These are phyloP conservation scores for Stentor roeselii DNA, from an alignment of 73 alveolate species.

Conservation along the genomic window DNA sequence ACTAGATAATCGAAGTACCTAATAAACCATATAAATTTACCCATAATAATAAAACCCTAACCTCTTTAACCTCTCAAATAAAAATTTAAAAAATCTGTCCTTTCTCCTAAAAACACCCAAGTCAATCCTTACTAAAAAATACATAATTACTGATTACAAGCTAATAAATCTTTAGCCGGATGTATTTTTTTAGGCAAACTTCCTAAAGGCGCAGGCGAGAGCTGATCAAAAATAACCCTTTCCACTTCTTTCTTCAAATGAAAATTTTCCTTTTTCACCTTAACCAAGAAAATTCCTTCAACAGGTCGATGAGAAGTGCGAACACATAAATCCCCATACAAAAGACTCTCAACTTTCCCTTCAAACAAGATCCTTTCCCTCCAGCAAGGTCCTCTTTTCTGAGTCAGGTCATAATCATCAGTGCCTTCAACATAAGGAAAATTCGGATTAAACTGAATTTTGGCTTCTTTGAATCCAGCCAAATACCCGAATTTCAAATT, in stretches of 20 bases:
- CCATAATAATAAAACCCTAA: too few species aligned
- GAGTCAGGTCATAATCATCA: slow-evolving; percentile 70
- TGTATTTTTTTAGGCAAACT: neutral
- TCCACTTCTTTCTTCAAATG: neutral
- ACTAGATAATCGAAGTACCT: too few species aligned
- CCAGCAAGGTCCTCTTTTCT: slow-evolving; percentile 92
- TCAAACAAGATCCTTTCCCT: slow-evolving; percentile 84
- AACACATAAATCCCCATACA: neutral
- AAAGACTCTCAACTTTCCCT: neutral
- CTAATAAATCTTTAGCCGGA: neutral
- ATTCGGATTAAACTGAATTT: slow-evolving; percentile 86
- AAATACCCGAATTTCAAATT: slow-evolving; percentile 23
- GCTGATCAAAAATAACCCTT: neutral
- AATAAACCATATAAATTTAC: too few species aligned
- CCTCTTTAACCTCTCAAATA: too few species aligned
- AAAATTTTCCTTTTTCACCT: slow-evolving; percentile 31
- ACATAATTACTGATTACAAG: neutral
- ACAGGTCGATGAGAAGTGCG: slow-evolving; percentile 55
- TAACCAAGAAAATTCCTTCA: slow-evolving; percentile 28
- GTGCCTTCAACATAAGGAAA: slow-evolving; percentile 77
- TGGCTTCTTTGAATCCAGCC: slow-evolving; percentile 58
- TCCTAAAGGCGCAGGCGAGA: neutral
- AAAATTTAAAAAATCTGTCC: too few species aligned
- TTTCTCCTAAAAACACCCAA: too few species aligned
- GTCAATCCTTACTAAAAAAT: neutral